Percentiles rank a stretch among this genome's conserved stretches.
Evolutionary conservation across 306 rosid genomes (phyloP).

Genomic region (Pterocarpus santalinus): DNA sequence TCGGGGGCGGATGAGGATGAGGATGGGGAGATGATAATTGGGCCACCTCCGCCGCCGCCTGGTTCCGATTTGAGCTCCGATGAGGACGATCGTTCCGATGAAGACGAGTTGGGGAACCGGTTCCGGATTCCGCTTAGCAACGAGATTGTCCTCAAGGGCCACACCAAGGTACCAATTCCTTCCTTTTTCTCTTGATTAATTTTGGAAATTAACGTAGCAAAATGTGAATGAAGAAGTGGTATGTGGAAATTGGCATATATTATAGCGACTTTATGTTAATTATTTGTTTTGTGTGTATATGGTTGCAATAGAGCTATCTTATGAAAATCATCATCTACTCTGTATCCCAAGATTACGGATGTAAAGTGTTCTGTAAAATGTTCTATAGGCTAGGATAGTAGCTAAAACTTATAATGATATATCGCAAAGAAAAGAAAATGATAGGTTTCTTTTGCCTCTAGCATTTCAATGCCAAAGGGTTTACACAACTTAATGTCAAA

Average conservation of each 20-base stretch:
- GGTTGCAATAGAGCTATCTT: neutral
- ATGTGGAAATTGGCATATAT: no score
- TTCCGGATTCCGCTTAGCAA: slow-evolving; percentile 87
- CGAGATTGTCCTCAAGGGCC: slow-evolving; percentile 94
- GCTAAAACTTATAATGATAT: neutral
- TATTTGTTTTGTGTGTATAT: neutral
- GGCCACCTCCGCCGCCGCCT: slow-evolving; percentile 71
- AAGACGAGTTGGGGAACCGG: slow-evolving; percentile 52
- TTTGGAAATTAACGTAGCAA: neutral
- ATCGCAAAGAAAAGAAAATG: neutral
- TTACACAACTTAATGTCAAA: neutral
- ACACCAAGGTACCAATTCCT: slow-evolving; percentile 68
- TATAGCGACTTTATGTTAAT: no score
- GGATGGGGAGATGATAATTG: slow-evolving; percentile 57
- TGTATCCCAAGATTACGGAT: neutral
- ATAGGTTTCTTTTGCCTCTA: neutral
- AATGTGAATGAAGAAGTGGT: neutral
- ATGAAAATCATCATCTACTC: neutral
- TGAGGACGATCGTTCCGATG: slow-evolving; percentile 47
- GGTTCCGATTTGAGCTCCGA: slow-evolving; percentile 48
- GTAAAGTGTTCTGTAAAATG: neutral
- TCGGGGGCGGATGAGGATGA: slow-evolving; percentile 46
- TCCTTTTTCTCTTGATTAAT: neutral
- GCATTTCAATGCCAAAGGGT: neutral
- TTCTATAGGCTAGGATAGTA: neutral